Evolutionary conservation across 2,329 filamentous ascomycete species (phyloP), one percentile per base, ranked within the genome.

Genomic region (Fusarium sp.): DNA sequence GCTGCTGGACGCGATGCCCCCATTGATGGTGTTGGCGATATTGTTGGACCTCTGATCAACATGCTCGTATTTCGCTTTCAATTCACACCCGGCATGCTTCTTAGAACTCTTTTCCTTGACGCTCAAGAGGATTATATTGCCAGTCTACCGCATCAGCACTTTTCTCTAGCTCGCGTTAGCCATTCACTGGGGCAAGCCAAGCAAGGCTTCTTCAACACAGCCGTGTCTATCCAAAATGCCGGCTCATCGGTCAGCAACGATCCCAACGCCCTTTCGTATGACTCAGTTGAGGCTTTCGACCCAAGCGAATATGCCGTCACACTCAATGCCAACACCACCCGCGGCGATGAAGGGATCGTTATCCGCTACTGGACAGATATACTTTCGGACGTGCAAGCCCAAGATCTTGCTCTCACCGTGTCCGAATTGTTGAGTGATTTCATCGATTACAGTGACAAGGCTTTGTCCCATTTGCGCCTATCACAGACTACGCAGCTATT

Each of bases 1-100:
- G 53, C 55, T 1, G 69, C 68, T 1, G 68, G 68, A 11, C 67
- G 68, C 3, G 68, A 70, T 39, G 58, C 46, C 6, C 38, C 4
- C 6, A 64, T 70, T 12, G 32, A 57, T n/a, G 62, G 59, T 1
- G 49, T 70, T 7, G 46, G 58, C 5, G 53, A 59, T 0, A 64
- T 69, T 8, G 38, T 70, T 39, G 68, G 64, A 1, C 65, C 67
- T 22, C 45, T 70, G 2, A 63, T 70, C 65, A 85, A 84, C 60
- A 86, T 86, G 80, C 76, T 86, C 2, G 80, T 83, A 44, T 84
- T 81, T 58, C 78, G 81, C 12, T 74, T 85, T 10, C 70, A 73
- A 52, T 66, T 82, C 11, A 42, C 52, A 0, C 9, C 51, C 0
- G 50, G 34, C 6, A 58, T 58, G n/a, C 61, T 49, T 56, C 74